Evolutionary conservation across 225 moss, liverwort and hornwort genomes (phyloP), one percentile per base, ranked within the genome.

Genomic region (Bryoerythrophyllum caledonicum): DNA sequence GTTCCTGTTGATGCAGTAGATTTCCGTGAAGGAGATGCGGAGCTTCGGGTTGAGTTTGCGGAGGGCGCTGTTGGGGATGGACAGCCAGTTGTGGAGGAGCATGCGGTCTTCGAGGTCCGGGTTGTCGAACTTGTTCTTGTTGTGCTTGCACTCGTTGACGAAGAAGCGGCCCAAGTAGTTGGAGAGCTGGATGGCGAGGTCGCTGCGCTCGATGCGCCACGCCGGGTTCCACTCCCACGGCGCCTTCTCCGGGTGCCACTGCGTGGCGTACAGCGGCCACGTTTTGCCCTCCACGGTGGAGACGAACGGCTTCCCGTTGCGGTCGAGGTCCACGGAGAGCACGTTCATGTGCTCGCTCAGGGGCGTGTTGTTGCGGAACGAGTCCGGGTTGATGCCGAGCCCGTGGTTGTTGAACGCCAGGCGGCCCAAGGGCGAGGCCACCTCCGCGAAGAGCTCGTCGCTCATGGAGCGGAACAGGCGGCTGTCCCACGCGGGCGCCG

Each of bases 211-310:
- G 44, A 90, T 88, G 48, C 57, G 76, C 81, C 88, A 85, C 55
- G 19, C 4, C 0, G 78, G 79, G 69, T 86, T 90, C 92, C 92
- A 92, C 61, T 92, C 92, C 90, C 88, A 92, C 1, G 82, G 83
- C 0, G 86, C 71, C 56, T 92, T 92, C 86, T 92, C 92, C 0
- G 92, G 92, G 41, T 92, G 92, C 92, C 92, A 88, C 19, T 92
- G 92, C 8, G 79, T 92, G 26, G 58, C 92, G 35, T 92, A 92
- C 2, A 90, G 0, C 0, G 90, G 92, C 78, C 76, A 72, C 9
- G 10, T 0, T 26, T 74, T 81, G 2, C 92, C 86, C 27, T 92
- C 90, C 19, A 92, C 78, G 3, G 92, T 86, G 2, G 92, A 90
- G 2, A 92, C 74, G 3, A 92, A 92, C 0, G 84, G 69, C 37